These are phyloP conservation scores for Lactifluus pinguis DNA, from an alignment of 768 basidiomycete species.

Conservation along the genomic window DNA sequence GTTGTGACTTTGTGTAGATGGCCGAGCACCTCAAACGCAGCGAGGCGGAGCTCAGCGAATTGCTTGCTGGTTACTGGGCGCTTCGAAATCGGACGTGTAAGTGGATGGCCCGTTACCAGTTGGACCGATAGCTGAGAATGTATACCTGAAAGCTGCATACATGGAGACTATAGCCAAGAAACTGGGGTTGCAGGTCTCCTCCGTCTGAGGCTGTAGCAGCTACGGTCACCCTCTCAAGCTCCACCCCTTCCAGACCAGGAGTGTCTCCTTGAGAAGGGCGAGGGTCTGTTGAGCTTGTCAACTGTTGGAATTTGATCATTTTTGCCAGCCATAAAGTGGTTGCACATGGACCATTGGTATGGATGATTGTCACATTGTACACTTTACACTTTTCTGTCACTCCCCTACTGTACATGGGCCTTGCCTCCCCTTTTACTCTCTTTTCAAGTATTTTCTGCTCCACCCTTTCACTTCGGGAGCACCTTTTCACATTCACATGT, in stretches of 20 bases:
- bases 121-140: background rate
- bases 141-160: conserved; percentile 51
- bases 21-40: conserved; percentile 63
- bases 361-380: too few relatives aligned
- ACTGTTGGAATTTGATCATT: too few relatives aligned
- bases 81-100: conserved; percentile 69
- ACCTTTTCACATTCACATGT: too few relatives aligned
- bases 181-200: conserved; percentile 45
- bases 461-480: too few relatives aligned
- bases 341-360: too few relatives aligned
- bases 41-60: conserved; percentile 70
- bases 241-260: background rate
- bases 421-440: too few relatives aligned
- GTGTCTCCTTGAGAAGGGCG: background rate
- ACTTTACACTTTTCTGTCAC: too few relatives aligned
- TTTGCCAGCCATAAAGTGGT: too few relatives aligned
- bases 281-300: too few relatives aligned
- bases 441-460: too few relatives aligned
- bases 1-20: conserved; percentile 41
- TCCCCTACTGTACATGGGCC: too few relatives aligned
- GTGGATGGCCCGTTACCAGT: conserved; percentile 4
- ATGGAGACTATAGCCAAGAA: conserved; percentile 84
- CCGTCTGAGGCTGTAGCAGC: background rate
- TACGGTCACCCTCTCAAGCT: background rate
- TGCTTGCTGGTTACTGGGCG: conserved; percentile 78